Evolutionary conservation across 225 moss, liverwort and hornwort species (phyloP).

Genomic region (Anthoceros angustus): DNA sequence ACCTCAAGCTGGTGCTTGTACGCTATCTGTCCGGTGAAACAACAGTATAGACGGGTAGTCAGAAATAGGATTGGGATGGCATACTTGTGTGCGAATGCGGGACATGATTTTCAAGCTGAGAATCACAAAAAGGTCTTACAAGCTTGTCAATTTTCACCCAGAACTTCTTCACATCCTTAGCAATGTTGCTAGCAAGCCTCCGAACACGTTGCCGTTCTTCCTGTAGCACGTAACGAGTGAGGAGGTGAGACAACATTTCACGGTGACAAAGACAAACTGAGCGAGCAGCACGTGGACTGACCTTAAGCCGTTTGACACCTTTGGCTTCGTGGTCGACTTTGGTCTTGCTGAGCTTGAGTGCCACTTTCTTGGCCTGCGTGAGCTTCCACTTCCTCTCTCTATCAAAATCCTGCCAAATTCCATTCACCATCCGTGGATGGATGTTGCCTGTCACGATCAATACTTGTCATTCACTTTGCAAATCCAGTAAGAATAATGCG

Average conservation of each 20-base stretch:
- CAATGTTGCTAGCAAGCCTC: constrained; percentile 75
- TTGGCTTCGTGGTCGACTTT: constrained; percentile 83
- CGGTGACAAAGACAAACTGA: no score
- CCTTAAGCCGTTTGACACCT: constrained; percentile 72
- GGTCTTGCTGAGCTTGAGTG: constrained; percentile 64
- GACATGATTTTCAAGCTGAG: not conserved
- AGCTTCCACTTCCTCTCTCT: constrained; percentile 98
- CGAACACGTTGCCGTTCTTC: constrained; percentile 93
- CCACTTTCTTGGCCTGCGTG: constrained; percentile 92
- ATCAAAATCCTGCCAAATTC: constrained; percentile 88
- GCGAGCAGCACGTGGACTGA: constrained; percentile 5
- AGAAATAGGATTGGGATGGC: no score
- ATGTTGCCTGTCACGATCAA: constrained; percentile 42
- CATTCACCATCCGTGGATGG: constrained; percentile 39
- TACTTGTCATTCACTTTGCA: constrained; percentile 32
- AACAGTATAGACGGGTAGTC: not conserved
- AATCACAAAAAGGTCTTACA: constrained; percentile 25
- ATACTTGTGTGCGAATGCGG: no score
- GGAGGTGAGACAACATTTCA: no score
- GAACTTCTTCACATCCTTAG: constrained; percentile 98
- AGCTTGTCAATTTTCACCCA: constrained; percentile 98
- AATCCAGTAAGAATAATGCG: constrained; percentile 4
- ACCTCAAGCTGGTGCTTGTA: constrained; percentile 85
- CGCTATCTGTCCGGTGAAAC: constrained; percentile 31
- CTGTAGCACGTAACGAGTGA: constrained; percentile 16